Evolutionary conservation across 2,329 filamentous ascomycete genomes (phyloP).

Genomic region (Calonectria naviculata): DNA sequence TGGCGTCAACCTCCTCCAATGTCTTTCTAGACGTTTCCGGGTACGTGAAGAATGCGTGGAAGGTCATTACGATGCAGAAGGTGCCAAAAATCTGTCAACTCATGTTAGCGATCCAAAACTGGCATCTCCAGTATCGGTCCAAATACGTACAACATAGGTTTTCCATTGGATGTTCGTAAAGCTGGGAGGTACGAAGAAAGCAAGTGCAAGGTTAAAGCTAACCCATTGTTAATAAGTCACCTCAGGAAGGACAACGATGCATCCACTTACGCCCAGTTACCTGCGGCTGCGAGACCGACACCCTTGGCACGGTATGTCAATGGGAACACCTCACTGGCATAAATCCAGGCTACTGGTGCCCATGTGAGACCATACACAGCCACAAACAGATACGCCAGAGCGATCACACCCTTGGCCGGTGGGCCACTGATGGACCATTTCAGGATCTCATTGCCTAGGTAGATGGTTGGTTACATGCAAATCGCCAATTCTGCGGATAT

Average conservation of each 20-base stretch:
- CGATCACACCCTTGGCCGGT: slow-evolving; percentile 61
- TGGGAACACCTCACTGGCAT: slow-evolving; percentile 68
- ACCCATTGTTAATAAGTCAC: neutral
- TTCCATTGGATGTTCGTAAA: slow-evolving; percentile 59
- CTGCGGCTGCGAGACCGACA: slow-evolving; percentile 62
- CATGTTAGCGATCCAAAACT: no score
- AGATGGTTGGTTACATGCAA: slow-evolving; percentile 2
- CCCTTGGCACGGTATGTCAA: slow-evolving; percentile 63
- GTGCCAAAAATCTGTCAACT: slow-evolving; percentile 52
- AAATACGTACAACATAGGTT: slow-evolving; percentile 49
- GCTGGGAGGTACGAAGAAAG: slow-evolving; percentile 51
- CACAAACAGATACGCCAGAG: slow-evolving; percentile 60
- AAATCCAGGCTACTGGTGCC: slow-evolving; percentile 65
- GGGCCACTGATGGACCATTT: slow-evolving; percentile 57
- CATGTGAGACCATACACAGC: slow-evolving; percentile 52
- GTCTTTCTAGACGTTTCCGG: slow-evolving; percentile 60
- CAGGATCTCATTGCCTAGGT: slow-evolving; percentile 55
- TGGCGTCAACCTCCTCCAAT: slow-evolving; percentile 34
- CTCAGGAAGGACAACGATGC: neutral
- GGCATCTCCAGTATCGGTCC: no score
- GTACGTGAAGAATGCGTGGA: slow-evolving; percentile 63
- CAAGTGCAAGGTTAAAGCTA: slow-evolving; percentile 54
- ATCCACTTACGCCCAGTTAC: slow-evolving; percentile 49
- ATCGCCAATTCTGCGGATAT: fast-evolving
- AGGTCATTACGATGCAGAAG: slow-evolving; percentile 54